Base-by-base conservation (phyloP, 1,284 basidiomycete species). In the Salmacisia buchloeana region DNA sequence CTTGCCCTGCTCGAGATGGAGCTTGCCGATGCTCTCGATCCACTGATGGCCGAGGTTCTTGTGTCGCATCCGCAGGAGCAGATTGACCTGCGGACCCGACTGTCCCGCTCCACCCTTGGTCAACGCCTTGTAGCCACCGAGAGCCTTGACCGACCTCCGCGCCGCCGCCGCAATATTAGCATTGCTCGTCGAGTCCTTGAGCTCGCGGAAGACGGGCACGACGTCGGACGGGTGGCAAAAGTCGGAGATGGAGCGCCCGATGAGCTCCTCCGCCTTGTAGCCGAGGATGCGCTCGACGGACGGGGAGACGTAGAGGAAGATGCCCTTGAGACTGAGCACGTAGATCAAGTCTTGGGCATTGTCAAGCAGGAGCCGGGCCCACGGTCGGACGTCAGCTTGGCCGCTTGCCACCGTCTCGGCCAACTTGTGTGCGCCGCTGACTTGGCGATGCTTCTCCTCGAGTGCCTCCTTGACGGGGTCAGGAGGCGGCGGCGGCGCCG, bases 311-410 rank as follows among this genome's bases (percentile, higher is more conserved):
- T 96, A 97, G 59, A 94, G 85, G 81, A 97, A 92, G 7, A 85
- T 85, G n/a, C 94, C 94, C 76, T 96, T 96, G 69, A 97, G 86
- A 3, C 91, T 93, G 31, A 97, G 84, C 43, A 96, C 92, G 75
- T 91, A 89, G 33, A 96, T 83, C 76, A 94, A 91, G 78, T 96
- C 92, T 59, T 76, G 69, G 27, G 73, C 68, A 34, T 78, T 72
- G 31, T 75, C 74, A 12, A 73, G 64, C 15, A 74, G 61, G 39
- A 76, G 65, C 12, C 67, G 68, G 27, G 75, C 72, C 75, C 75
- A 76, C 7, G 56, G 38, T 6, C 56, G 38, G 7, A 39, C 38
- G 27, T 59, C 58, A 13, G 36, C n/a, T 15, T 45, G 61, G 5
- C 63, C 60, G 54, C 33, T 57, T 5, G n/a, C 29, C 4, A 67